Evolutionary conservation across 2,329 filamentous ascomycete species (phyloP).

Genomic region (Purpureocillium lavendulum): DNA sequence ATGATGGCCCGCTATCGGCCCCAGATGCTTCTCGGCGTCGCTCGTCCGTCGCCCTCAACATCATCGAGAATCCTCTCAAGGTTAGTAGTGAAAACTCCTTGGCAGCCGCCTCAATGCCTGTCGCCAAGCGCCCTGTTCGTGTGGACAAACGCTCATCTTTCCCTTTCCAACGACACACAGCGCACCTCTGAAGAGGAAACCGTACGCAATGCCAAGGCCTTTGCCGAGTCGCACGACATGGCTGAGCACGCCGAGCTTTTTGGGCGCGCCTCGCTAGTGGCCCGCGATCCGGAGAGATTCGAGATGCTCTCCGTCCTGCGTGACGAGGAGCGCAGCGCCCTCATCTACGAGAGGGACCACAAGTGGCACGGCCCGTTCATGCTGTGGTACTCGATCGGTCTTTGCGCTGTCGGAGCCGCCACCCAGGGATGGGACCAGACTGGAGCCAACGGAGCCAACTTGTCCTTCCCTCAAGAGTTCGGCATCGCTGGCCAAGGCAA

Average conservation of each 20-base stretch:
- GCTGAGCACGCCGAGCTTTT: constrained; percentile 33
- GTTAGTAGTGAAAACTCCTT: too few species aligned
- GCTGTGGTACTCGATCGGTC: constrained; percentile 32
- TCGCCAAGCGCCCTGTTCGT: too few species aligned
- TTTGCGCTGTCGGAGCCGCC: constrained; percentile 47
- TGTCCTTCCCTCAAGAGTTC: constrained; percentile 44
- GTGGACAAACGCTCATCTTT: too few species aligned
- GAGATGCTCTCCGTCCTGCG: constrained; percentile 12
- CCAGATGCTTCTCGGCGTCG: constrained; percentile 6
- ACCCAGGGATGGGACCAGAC: constrained; percentile 57
- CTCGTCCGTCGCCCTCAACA: constrained; percentile 19
- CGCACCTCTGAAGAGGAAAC: constrained; percentile 13
- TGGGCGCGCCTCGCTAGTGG: constrained; percentile 17
- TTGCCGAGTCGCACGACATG: constrained; percentile 38
- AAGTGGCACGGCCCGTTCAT: constrained; percentile 42
- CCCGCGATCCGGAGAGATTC: constrained; percentile 15
- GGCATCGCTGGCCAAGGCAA: constrained; percentile 24
- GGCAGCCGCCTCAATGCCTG: too few species aligned
- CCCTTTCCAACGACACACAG: constrained; percentile 2
- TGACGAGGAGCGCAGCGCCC: constrained; percentile 21
- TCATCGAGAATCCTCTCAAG: constrained; percentile 23
- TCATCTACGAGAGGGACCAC: constrained; percentile 41
- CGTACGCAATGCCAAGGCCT: constrained; percentile 33
- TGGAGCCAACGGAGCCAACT: constrained; percentile 49
- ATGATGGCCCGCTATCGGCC: neutral